Evolutionary conservation across 495 filamentous ascomycete species (phyloP).

Genomic region (Xylaria flabelliformis): DNA sequence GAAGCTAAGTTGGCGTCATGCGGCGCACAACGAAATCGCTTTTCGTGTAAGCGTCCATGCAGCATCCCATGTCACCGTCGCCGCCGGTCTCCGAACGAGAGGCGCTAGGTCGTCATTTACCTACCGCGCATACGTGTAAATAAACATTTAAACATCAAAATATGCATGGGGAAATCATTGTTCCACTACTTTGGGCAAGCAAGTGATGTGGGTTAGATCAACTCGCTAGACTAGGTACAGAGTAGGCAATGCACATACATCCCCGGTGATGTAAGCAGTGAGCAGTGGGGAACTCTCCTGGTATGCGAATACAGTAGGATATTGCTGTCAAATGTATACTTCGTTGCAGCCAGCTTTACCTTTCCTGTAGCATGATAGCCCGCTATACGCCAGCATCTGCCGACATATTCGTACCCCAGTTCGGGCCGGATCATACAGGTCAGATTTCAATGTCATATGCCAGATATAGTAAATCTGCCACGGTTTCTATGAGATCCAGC

Average conservation of each 20-base stretch:
- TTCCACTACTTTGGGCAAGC: constrained; percentile 1
- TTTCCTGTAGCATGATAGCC: constrained; percentile 2
- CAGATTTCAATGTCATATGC: constrained; percentile 14
- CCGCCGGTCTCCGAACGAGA: constrained; percentile 21
- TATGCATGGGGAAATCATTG: neutral
- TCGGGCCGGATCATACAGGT: neutral
- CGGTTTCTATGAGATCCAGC: neutral
- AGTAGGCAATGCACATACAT: neutral
- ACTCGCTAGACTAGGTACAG: neutral
- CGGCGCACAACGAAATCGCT: constrained; percentile 5
- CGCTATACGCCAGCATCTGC: constrained; percentile 6
- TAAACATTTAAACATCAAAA: neutral
- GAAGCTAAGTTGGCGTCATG: constrained; percentile 16
- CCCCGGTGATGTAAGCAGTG: neutral
- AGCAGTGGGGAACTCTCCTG: constrained; percentile 3
- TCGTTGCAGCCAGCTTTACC: neutral
- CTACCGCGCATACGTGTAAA: neutral
- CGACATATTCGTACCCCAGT: neutral
- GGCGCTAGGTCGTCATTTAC: neutral
- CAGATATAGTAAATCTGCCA: neutral
- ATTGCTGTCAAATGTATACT: neutral
- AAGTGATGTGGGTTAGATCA: neutral
- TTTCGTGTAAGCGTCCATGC: constrained; percentile 17
- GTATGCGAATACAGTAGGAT: neutral
- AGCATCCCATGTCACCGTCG: constrained; percentile 2